Evolutionary conservation across 345 rosid genomes (phyloP), one percentile per base, ranked within the genome.

Genomic region (Lumnitzera racemosa): DNA sequence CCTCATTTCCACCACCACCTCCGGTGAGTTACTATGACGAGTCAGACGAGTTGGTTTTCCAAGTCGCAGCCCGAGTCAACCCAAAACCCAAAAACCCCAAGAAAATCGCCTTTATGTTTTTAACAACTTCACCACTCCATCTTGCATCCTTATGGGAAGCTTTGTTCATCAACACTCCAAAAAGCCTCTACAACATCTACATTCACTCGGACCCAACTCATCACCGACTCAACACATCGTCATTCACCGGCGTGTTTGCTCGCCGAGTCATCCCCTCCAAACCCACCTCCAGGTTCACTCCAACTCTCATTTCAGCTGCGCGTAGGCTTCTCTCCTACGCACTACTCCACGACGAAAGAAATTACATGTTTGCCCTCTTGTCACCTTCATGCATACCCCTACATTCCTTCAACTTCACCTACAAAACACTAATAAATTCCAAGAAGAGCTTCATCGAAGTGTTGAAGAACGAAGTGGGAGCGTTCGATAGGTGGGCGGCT

Each of bases 361-460:
- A 85, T 41, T 65, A 74, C 75, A 85, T 90, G 84, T 87, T 90
- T 58, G 83, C 78, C 61, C 75, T 90, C 3, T 54, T 90, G 4
- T 87, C 97, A 0, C 81, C 90, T 3, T 76, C 92, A 0, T 90
- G 97, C 58, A 66, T 90, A 1, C 97, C 97, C 0, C 61, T 88
- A 24, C 86, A 56, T 57, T 81, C 96, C 14, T 85, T 90, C 25
- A 51, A 74, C 70, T 88, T 85, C 80, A 72, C 82, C 0, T 76
- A 82, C 79, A 15, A 24, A 16, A 76, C 80, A 3, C 23, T 86
- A 15, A 59, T 67, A 3, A 24, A 56, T 0, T 88, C 89, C 4
- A 48, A 31, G 60, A 71, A 58, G 65, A 91, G 97, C 79, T 88
- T 90, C 74, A 72, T 88, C 68, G 96, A 88, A 76, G 75, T 86